Conservation (phyloP, 1,284 basidiomycete genomes). For the Malassezia globosa region DNA sequence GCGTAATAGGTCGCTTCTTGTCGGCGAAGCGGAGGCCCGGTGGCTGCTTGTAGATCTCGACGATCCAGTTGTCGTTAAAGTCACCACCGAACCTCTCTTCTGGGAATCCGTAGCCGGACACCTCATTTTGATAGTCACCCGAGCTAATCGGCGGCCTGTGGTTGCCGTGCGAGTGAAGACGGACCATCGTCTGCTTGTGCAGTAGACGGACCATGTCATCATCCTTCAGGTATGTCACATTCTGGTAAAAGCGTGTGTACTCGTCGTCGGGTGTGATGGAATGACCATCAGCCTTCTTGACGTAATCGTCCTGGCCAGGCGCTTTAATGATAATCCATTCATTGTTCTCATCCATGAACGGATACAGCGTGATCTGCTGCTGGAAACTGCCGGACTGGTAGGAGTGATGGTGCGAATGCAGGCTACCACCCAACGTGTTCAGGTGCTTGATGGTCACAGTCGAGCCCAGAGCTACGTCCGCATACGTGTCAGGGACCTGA, state of each 20-base stretch:
- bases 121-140: constrained; percentile 98
- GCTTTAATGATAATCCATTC: constrained; percentile 65
- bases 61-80: constrained; percentile 85
- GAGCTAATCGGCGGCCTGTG: constrained; percentile 84
- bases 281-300: constrained; percentile 35
- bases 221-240: constrained; percentile 58
- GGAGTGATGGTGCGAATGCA: constrained; percentile 82
- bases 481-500: constrained; percentile 77
- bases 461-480: constrained; percentile 78
- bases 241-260: constrained; percentile 25
- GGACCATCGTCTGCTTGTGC: constrained; percentile 70
- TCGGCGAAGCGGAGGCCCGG: constrained; percentile 50
- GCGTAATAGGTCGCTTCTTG: constrained; percentile 56
- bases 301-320: constrained; percentile 46
- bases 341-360: constrained; percentile 86
- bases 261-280: constrained; percentile 28
- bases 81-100: constrained; percentile 54
- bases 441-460: constrained; percentile 72
- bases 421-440: constrained; percentile 92
- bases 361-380: constrained; percentile 96
- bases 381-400: constrained; percentile 66
- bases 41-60: constrained; percentile 64
- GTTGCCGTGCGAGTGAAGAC: constrained; percentile 84
- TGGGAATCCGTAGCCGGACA: constrained; percentile 69
- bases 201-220: constrained; percentile 69